Percentiles rank a stretch among this genome's conserved stretches.
These are phyloP conservation scores for Oryza rufipogon DNA, from an alignment of 176 grass and related monocot genomes.

Conservation along the genomic window DNA sequence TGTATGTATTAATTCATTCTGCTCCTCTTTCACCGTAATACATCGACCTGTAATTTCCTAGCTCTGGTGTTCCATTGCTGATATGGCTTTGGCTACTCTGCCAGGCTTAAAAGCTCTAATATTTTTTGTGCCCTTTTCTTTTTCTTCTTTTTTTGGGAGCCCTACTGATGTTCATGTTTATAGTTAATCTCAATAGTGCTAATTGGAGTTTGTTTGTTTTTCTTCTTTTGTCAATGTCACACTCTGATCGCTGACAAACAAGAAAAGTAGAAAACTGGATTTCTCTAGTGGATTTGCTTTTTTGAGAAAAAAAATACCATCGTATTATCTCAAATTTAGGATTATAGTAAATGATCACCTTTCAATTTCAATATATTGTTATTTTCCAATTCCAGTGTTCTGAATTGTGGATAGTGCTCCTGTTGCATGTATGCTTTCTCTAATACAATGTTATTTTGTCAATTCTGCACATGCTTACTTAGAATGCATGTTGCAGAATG, in stretches of 20 bases:
- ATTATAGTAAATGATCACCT: not conserved
- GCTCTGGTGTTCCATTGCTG: not conserved
- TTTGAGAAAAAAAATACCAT: constrained; percentile 14
- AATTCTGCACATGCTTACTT: not conserved
- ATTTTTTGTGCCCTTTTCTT: not conserved
- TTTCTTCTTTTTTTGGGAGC: not conserved
- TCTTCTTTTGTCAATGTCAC: not conserved
- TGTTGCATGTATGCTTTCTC: not conserved
- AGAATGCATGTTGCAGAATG: not conserved
- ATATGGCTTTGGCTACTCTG: not conserved
- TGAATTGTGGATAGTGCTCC: not conserved
- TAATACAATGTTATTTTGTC: not conserved
- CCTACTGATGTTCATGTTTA: not conserved
- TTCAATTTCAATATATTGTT: not conserved
- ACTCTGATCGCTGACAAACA: not conserved
- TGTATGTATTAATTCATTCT: constrained; percentile 59
- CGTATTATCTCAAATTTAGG: not conserved
- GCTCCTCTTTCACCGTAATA: constrained; percentile 1
- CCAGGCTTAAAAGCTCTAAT: not conserved
- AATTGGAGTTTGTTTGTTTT: constrained; percentile 9
- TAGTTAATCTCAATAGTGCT: not conserved
- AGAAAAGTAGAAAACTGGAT: not conserved
- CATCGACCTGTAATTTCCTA: not conserved
- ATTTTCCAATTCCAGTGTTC: not conserved
- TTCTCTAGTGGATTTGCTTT: not conserved